These are phyloP conservation scores for Lindgomyces ingoldianus DNA, from an alignment of 495 filamentous ascomycete species.

Conservation along the genomic window DNA sequence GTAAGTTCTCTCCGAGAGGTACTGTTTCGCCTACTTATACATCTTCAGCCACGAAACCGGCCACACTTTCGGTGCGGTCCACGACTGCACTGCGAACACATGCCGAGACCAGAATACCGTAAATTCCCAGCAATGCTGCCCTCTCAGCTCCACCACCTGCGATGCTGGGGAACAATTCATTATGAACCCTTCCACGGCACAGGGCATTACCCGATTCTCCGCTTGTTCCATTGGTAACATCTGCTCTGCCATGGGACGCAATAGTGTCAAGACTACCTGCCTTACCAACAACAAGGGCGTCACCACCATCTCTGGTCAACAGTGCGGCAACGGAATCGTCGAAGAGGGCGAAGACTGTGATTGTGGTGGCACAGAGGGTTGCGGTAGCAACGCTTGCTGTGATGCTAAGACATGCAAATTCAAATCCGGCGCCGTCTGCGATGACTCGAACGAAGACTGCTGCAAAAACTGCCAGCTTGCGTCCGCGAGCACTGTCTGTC, in stretches of 20 bases:
- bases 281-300: slow-evolving; percentile 81
- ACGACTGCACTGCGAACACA: slow-evolving; percentile 76
- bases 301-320: slow-evolving; percentile 77
- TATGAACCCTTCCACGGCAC: slow-evolving; percentile 89
- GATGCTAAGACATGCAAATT: slow-evolving; percentile 88
- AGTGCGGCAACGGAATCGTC: slow-evolving; percentile 97
- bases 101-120: slow-evolving; percentile 64
- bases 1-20: slow-evolving; percentile 34
- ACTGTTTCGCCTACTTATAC: background rate
- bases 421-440: slow-evolving; percentile 72
- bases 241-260: slow-evolving; percentile 83
- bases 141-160: slow-evolving; percentile 67
- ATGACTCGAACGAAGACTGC: slow-evolving; percentile 89
- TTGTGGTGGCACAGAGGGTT: slow-evolving; percentile 76
- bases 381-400: slow-evolving; percentile 77
- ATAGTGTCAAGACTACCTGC: slow-evolving; percentile 74
- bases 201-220: slow-evolving; percentile 75
- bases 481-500: slow-evolving; percentile 68
- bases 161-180: slow-evolving; percentile 77
- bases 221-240: slow-evolving; percentile 90
- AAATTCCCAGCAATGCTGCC: slow-evolving; percentile 80
- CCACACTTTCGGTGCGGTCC: slow-evolving; percentile 93
- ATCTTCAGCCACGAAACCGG: slow-evolving; percentile 72
- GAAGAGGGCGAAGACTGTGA: slow-evolving; percentile 94
- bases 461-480: slow-evolving; percentile 77